These are phyloP conservation scores for Chrysanthemum makinoi DNA, from an alignment of 129 eudicot species.

Conservation along the genomic window DNA sequence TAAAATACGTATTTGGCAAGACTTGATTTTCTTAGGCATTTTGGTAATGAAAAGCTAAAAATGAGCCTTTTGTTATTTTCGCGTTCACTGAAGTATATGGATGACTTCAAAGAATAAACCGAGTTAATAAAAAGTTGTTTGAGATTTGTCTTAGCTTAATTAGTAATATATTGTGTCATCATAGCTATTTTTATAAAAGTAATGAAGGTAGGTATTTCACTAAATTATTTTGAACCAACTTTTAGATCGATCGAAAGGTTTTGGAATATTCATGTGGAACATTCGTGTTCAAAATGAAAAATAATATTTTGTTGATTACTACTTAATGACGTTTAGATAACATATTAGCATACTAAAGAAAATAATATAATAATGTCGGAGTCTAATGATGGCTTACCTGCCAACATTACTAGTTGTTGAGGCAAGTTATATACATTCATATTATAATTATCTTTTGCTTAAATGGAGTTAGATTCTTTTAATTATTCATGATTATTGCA, in stretches of 20 bases:
- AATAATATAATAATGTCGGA: not conserved
- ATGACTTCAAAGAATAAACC: too few relatives aligned
- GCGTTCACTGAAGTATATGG: too few relatives aligned
- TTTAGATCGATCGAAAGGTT: not conserved
- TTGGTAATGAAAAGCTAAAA: too few relatives aligned
- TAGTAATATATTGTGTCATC: too few relatives aligned
- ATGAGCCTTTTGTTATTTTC: too few relatives aligned
- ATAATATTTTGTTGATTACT: not conserved
- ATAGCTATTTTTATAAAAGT: too few relatives aligned
- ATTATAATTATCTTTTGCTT: constrained; percentile 14
- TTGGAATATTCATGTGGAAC: not conserved
- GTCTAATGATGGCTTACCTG: constrained; percentile 30
- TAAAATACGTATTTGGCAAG: too few relatives aligned
- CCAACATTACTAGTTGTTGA: constrained; percentile 30
- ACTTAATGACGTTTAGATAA: not conserved
- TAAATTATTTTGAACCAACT: not conserved
- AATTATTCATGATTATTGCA: constrained; percentile 12
- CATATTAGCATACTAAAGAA: not conserved
- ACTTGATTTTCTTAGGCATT: too few relatives aligned
- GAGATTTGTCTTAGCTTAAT: too few relatives aligned
- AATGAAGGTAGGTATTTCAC: not conserved
- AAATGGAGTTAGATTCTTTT: constrained; percentile 2
- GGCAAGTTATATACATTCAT: constrained; percentile 2
- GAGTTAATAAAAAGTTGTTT: too few relatives aligned
- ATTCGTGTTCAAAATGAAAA: not conserved